Percentiles rank a stretch among this genome's conserved stretches.
Evolutionary conservation across 257 asterid genomes (phyloP).

Genomic region (Forsythia suspensa): DNA sequence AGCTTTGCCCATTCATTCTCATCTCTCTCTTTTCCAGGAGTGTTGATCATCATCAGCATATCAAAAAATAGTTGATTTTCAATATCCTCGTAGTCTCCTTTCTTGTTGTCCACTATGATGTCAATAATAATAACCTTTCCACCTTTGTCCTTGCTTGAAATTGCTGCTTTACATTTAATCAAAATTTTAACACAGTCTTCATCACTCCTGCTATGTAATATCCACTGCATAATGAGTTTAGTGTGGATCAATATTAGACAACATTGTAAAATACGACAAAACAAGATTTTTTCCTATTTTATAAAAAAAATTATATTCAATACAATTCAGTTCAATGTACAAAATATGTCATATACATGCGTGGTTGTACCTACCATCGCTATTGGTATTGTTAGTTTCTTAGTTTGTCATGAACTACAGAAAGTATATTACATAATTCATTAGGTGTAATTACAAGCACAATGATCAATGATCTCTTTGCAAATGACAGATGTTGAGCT

Average conservation of each 20-base stretch:
- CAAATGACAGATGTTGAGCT: no score
- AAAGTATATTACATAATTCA: no score
- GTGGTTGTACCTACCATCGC: no score
- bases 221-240: neutral
- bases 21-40: constrained; percentile 12
- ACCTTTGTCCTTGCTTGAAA: constrained; percentile 11
- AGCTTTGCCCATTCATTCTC: constrained; percentile 19
- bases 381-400: no score
- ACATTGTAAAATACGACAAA: no score
- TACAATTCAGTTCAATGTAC: no score
- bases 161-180: constrained; percentile 24
- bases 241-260: neutral
- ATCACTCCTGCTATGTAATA: constrained; percentile 15
- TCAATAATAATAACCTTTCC: constrained; percentile 26
- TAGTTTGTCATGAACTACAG: no score
- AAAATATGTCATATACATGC: no score
- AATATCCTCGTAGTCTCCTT: neutral
- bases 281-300: no score
- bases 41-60: constrained; percentile 12
- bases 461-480: no score
- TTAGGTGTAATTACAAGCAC: no score
- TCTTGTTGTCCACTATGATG: neutral
- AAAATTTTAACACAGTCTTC: constrained; percentile 9
- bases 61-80: constrained; percentile 15
- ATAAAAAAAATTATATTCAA: no score